Evolutionary conservation across 2,329 filamentous ascomycete genomes (phyloP).

Genomic region (Verticillium zaregamsianum): DNA sequence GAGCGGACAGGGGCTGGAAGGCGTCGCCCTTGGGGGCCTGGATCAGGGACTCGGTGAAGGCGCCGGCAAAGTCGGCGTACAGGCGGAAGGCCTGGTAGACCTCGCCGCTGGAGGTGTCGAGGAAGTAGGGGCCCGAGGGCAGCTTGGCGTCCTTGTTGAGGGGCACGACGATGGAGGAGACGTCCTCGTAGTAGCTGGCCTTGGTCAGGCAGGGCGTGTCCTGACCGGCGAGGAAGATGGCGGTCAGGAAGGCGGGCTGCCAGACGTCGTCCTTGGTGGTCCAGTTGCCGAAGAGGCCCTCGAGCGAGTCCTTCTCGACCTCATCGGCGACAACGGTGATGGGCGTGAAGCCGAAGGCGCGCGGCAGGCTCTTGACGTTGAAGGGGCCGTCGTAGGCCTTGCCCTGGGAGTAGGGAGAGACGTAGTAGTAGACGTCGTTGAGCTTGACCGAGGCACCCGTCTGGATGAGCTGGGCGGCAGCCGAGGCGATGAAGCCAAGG

Average conservation of each 20-base stretch:
- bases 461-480: constrained; percentile 18
- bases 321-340: constrained; percentile 26
- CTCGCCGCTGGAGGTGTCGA: constrained; percentile 23
- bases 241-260: constrained; percentile 17
- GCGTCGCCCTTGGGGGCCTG: constrained; percentile 24
- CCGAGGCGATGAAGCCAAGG: constrained; percentile 10
- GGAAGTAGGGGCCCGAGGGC: constrained; percentile 31
- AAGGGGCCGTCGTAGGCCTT: constrained; percentile 15
- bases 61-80: constrained; percentile 28
- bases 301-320: constrained; percentile 15
- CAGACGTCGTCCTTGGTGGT: constrained; percentile 22
- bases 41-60: constrained; percentile 26
- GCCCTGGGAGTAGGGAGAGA: constrained; percentile 27
- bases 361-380: constrained; percentile 13
- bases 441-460: constrained; percentile 26
- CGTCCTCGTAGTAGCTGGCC: constrained; percentile 5
- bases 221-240: constrained; percentile 17
- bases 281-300: constrained; percentile 25
- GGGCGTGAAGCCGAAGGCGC: constrained; percentile 26
- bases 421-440: constrained; percentile 25
- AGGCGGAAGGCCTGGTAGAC: constrained; percentile 29
- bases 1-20: constrained; percentile 29
- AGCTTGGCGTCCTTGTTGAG: constrained; percentile 13
- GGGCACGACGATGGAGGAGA: constrained; percentile 14
- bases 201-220: constrained; percentile 11